Percentiles rank a stretch among this genome's conserved stretches.
Conservation (phyloP, 78 protist species). For the Creolimax fragrantissima region DNA sequence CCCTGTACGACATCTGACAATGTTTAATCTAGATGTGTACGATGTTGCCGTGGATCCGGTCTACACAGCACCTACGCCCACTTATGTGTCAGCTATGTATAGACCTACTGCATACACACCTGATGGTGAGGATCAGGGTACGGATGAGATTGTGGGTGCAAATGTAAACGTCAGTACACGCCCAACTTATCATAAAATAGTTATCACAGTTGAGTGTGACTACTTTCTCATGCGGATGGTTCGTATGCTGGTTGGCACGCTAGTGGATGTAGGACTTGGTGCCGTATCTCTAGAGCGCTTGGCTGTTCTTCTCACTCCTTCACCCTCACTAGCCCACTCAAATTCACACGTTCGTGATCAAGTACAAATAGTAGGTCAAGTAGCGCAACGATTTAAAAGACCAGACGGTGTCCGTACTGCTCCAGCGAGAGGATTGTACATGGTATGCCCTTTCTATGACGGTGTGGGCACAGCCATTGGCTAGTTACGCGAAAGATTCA, state of each 20-base stretch:
- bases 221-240: conserved; percentile 24
- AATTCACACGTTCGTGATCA: not conserved
- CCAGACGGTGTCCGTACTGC: not conserved
- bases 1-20: not conserved
- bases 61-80: not conserved
- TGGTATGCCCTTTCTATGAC: not conserved
- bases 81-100: too few relatives aligned
- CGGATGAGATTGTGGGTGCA: too few relatives aligned
- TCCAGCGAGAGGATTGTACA: not conserved
- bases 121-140: too few relatives aligned
- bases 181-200: not conserved
- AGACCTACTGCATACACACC: too few relatives aligned
- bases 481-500: too few relatives aligned
- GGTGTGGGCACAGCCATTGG: not conserved
- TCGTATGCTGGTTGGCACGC: conserved; percentile 17
- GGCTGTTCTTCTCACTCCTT: not conserved
- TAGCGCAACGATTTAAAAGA: not conserved
- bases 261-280: conserved; percentile 14
- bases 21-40: not conserved
- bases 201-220: not conserved
- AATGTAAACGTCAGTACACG: too few relatives aligned
- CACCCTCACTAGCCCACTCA: not conserved
- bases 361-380: not conserved
- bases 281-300: not conserved
- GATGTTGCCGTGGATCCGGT: not conserved